Conservation (phyloP, 2,329 filamentous ascomycete genomes). For the Ramularia endophylla region DNA sequence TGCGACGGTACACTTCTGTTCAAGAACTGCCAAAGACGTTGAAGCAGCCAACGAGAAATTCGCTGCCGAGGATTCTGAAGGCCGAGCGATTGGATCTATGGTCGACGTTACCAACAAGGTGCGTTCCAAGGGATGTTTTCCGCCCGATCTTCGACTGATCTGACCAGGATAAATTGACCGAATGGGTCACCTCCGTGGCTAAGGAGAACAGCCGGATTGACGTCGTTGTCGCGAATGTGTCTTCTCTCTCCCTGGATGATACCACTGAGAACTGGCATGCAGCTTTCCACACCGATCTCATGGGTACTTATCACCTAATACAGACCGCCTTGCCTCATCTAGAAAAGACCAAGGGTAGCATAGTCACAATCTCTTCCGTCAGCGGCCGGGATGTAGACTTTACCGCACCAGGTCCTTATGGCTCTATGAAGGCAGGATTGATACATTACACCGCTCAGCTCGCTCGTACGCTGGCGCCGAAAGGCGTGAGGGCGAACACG, state of each 20-base stretch:
- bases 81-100: conserved; percentile 17
- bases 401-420: conserved; percentile 33
- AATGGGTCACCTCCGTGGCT: conserved; percentile 22
- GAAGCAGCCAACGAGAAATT: conserved; percentile 14
- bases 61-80: conserved; percentile 15
- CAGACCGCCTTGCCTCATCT: conserved; percentile 31
- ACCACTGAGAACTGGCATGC: conserved; percentile 19
- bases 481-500: conserved; percentile 34
- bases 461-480: conserved; percentile 30
- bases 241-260: conserved; percentile 27
- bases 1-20: conserved; percentile 30
- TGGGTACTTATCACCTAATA: conserved; percentile 30
- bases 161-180: conserved; percentile 7
- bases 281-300: conserved; percentile 32
- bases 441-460: conserved; percentile 34
- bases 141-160: background rate
- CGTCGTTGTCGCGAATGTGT: conserved; percentile 29
- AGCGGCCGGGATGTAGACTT: conserved; percentile 35
- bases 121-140: background rate
- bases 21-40: conserved; percentile 21
- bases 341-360: conserved; percentile 30
- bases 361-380: conserved; percentile 34
- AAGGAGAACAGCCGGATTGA: conserved; percentile 22
- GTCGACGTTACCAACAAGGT: conserved; percentile 24
- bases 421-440: conserved; percentile 33